Base-by-base conservation (phyloP, 2,329 filamentous ascomycete genomes). In the Fragosphaeria purpurea region DNA sequence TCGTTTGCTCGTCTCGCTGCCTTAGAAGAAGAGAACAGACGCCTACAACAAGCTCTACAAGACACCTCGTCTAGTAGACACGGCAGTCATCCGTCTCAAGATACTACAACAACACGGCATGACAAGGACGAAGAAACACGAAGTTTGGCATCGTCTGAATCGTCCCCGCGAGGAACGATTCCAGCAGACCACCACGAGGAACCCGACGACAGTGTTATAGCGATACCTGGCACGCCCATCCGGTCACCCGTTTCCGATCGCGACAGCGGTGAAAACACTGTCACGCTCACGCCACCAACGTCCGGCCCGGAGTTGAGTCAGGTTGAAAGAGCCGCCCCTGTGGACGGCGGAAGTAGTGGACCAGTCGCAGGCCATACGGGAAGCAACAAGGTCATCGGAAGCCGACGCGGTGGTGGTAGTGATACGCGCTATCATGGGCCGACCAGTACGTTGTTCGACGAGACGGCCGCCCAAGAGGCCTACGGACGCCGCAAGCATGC, bases 391-490 rank as follows among this genome's bases (percentile, higher is more conserved):
- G 41, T 10, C n/a, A 62, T 66, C 5, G 39, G 8, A 1, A 12
- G 4, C 31, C 35, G 32, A 5, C 46, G 10, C 31, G 46, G 39
- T 12, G 39, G 35, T 7, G 69, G 70, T 50, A 62, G 65, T 12
- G 62, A 66, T 4, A 68, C 71, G 5, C 72, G 69, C 42, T 75
- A 74, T 32, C 72, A 75, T 59, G 72, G 72, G 0, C 70, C 70
- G 2, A 75, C 72, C 4, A 75, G 72, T 49, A 67, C 71, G 1
- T 51, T 75, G 1, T 76, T 73, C 52, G 71, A 75, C 43, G 70
- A 72, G 49, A 60, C 53, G 10, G 47, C 41, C 4, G 41, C 47
- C 1, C 41, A 22, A 1, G 33, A 43, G 48, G 1, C 58, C 53
- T 13, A 59, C 60, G 13, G 53, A 34, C 52, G 43, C 51, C 22